Evolutionary conservation across 352 stramenopile genomes (phyloP).

Genomic region (Phytophthora aleatoria): DNA sequence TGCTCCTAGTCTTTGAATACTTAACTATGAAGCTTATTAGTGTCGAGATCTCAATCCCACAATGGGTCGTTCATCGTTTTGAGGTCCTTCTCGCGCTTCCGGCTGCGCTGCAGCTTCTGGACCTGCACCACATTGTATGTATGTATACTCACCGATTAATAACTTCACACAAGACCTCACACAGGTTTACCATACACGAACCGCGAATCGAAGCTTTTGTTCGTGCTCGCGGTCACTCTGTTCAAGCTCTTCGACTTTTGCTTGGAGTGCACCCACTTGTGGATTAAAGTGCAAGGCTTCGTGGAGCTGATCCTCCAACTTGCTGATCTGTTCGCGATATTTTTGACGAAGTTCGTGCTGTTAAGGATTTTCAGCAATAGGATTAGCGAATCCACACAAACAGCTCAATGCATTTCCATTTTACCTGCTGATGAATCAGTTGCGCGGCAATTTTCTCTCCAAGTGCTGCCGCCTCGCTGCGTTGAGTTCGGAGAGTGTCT

Average conservation of each 20-base stretch:
- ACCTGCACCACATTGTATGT: slow-evolving; percentile 33
- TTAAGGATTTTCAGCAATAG: background rate
- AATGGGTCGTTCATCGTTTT: slow-evolving; percentile 70
- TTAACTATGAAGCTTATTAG: slow-evolving; percentile 4
- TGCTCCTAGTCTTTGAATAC: no score
- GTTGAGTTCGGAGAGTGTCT: slow-evolving; percentile 40
- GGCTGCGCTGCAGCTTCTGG: slow-evolving; percentile 76
- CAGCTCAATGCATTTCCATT: background rate
- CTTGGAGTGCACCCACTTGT: slow-evolving; percentile 46
- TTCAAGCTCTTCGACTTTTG: slow-evolving; percentile 48
- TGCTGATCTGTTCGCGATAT: slow-evolving; percentile 47
- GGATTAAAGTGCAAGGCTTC: slow-evolving; percentile 53
- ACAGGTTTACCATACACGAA: slow-evolving; percentile 17
- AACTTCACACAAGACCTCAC: background rate
- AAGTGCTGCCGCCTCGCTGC: slow-evolving; percentile 52
- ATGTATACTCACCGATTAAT: background rate
- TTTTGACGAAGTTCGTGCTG: slow-evolving; percentile 63
- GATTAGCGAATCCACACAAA: background rate
- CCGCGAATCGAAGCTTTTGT: slow-evolving; percentile 71
- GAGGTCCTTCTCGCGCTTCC: slow-evolving; percentile 69
- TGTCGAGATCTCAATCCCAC: slow-evolving; percentile 49
- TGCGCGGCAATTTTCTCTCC: slow-evolving; percentile 71
- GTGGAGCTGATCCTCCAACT: slow-evolving; percentile 54
- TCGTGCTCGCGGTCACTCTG: slow-evolving; percentile 50
- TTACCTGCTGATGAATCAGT: slow-evolving; percentile 70